phyloP scores from a whole-genome alignment of 129 eudicot genomes.

The Chrysanthemum lavandulifolium region DNA sequence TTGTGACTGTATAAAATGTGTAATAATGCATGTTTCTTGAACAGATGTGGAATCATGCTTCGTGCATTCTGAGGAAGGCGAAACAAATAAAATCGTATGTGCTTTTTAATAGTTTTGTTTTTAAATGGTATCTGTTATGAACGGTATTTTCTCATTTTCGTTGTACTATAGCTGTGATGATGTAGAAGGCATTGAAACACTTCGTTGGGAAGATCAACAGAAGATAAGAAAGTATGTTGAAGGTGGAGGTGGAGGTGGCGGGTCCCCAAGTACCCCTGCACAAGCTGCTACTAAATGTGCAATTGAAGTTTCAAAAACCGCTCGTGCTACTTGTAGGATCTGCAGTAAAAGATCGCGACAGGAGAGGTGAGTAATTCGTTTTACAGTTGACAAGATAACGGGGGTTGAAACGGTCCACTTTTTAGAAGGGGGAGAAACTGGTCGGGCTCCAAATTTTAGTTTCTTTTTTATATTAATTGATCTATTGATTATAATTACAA shows the following conservation, averaged over 20 bases:
- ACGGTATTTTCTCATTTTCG: neutral
- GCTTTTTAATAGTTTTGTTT: conserved; percentile 9
- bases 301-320: conserved; percentile 66
- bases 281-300: conserved; percentile 42
- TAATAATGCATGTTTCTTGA: conserved; percentile 21
- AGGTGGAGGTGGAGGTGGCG: conserved; percentile 51
- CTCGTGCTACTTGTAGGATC: conserved; percentile 77
- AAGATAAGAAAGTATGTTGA: conserved; percentile 68
- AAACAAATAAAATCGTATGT: conserved; percentile 86
- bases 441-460: neutral
- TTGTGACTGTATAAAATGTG: neutral
- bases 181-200: conserved; percentile 84
- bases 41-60: conserved; percentile 96
- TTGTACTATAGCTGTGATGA: conserved; percentile 58
- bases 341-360: conserved; percentile 74
- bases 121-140: neutral
- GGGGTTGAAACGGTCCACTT: neutral
- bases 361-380: conserved; percentile 58
- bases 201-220: conserved; percentile 98
- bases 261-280: conserved; percentile 30
- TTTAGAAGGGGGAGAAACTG: conserved; percentile 6
- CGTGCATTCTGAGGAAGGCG: conserved; percentile 75
- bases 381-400: neutral
- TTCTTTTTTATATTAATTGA: neutral
- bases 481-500: neutral